Evolutionary conservation across 768 basidiomycete genomes (phyloP), one percentile per base, ranked within the genome.

Genomic region (Russula ochroleuca): DNA sequence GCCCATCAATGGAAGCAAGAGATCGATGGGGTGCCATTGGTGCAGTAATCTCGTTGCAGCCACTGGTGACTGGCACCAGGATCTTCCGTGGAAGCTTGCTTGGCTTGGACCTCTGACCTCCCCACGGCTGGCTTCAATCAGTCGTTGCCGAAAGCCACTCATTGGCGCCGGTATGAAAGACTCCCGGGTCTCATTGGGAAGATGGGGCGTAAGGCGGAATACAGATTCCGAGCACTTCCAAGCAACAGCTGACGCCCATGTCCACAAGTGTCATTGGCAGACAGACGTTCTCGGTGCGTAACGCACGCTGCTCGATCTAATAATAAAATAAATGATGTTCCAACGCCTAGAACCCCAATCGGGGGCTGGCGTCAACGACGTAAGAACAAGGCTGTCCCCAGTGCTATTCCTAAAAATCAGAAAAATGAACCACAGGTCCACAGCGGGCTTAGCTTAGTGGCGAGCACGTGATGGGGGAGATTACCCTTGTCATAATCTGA

Each of bases 211-310:
- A 45, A 15, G 38, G n/a, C 45, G 58, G 63, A 59, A 43, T 31
- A 41, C 21, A 41, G 54, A 25, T 38, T 38, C 52, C 25, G 15
- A 54, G 17, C 35, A 28, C 40, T 17, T 25, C 53, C 64, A n/a
- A 61, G 49, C 33, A 21, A 38, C 13, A 13, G 38, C 35, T 56
- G 64, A 47, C 59, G 64, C 54, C 55, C 64, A 61, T 61, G 31
- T 51, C 48, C 58, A 57, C 31, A 38, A 55, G 2, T 6, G 38
- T 57, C 63, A 60, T 17, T 33, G 40, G 49, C 63, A 57, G 59
- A 61, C 63, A 57, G 59, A 61, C n/a, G 54, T 56, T 43, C 59
- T 65, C 41, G 64, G 64, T 61, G 59, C 35, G 59, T 45, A 51
- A 35, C 59, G 41, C 48, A 54, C 54, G 48, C 64, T 33, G 54